Evolutionary conservation across 2,329 filamentous ascomycete genomes (phyloP).

Genomic region (Lasiodiplodia sp.): DNA sequence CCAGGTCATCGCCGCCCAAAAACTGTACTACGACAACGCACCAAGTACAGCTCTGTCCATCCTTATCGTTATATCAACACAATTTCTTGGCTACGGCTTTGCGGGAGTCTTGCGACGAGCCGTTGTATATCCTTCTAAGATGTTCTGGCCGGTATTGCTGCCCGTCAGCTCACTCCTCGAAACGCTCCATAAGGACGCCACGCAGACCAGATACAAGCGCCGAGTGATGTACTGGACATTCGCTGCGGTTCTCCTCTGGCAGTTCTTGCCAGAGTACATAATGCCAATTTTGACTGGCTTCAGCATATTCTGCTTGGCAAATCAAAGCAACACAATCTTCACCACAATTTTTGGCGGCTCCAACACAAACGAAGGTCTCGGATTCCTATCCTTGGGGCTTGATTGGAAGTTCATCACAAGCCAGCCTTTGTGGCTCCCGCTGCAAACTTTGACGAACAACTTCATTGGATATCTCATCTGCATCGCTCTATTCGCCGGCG

Average conservation of each 20-base stretch:
- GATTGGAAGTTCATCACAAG: conserved; percentile 67
- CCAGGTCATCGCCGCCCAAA: conserved; percentile 30
- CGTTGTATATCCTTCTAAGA: conserved; percentile 32
- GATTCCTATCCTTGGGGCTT: conserved; percentile 70
- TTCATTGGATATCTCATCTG: conserved; percentile 49
- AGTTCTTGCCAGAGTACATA: conserved; percentile 31
- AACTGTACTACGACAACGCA: conserved; percentile 29
- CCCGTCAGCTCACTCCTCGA: conserved; percentile 31
- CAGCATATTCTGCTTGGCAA: conserved; percentile 30
- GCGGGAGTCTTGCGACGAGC: conserved; percentile 30
- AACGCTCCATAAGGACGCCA: background rate
- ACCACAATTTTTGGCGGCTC: conserved; percentile 61
- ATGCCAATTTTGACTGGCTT: conserved; percentile 26
- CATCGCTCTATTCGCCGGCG: conserved; percentile 47
- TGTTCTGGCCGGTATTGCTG: conserved; percentile 31
- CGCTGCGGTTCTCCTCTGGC: conserved; percentile 28
- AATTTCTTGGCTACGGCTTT: conserved; percentile 33
- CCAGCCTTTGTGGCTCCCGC: conserved; percentile 47
- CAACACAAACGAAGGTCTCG: conserved; percentile 55
- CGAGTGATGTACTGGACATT: conserved; percentile 43
- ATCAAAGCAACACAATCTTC: conserved; percentile 49
- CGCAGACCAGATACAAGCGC: conserved; percentile 32
- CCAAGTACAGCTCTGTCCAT: conserved; percentile 9
- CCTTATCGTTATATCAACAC: conserved; percentile 31
- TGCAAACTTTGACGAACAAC: conserved; percentile 31